Base-by-base conservation (phyloP, 73 alveolate species). In the Diophrys sp. region DNA sequence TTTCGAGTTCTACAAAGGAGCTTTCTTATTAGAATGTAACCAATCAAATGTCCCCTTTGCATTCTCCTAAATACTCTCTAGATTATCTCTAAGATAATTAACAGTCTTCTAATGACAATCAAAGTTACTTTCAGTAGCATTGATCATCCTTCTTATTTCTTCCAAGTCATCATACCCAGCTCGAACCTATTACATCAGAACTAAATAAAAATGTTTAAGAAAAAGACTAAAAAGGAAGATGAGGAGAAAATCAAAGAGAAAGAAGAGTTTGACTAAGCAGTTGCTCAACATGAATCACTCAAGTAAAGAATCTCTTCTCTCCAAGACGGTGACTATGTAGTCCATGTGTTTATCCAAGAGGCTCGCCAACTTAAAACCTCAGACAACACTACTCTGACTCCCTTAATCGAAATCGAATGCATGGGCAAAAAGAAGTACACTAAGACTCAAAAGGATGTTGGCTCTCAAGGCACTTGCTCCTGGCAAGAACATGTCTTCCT, bases 401-500 rank as follows among this genome's bases (percentile, higher is more conserved):
- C 98, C n/a, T 56, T 93, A 5, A 83, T 93, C 28, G 89, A 74
- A 74, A 84, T 90, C n/a, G 82, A 71, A 69, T 56, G 89, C 0
- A 55, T 83, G 44, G 92, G 85, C 0, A 56, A 71, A 57, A 90
- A 79, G 79, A 79, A 88, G 70, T 90, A 33, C 86, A 87, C 96
- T 53, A 67, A 80, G 0, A 28, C 82, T 18, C 88, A 87, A 54
- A 85, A 87, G 44, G 96, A 84, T 62, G 75, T 93, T n/a, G 94
- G 96, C 0, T 69, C 80, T 0, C 44, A 88, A 23, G 74, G 81
- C 14, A 31, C 53, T 1, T 85, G 75, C 0, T 33, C 73, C 62
- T 87, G 94, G 94, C 77, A 82, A 0, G 94, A 87, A 55, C 94
- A 93, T 77, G 55, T 93, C 54, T 93, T 90, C 83, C 90, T 87